phyloP scores from a whole-genome alignment of 208 protist genomes.

The Angomonas desouzai region DNA sequence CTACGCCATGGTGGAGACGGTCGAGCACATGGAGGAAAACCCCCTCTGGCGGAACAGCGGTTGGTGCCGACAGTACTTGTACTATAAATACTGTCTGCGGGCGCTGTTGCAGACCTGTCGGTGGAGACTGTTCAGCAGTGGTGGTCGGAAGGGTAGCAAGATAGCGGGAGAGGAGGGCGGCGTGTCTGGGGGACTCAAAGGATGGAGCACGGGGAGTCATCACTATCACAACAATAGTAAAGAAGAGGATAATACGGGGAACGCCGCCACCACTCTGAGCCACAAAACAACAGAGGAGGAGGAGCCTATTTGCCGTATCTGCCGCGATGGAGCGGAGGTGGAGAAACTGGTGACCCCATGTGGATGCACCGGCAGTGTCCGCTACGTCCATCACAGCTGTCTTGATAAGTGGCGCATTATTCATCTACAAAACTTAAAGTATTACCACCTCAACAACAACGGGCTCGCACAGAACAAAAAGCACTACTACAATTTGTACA shows the following conservation, averaged over 20 bases:
- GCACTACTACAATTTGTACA: slow-evolving; percentile 20
- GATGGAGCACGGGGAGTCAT: not conserved
- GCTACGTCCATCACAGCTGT: slow-evolving; percentile 70
- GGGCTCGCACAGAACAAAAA: not conserved
- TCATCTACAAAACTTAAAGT: slow-evolving; percentile 51
- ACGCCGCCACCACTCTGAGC: slow-evolving; percentile 8
- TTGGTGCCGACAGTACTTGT: slow-evolving; percentile 11
- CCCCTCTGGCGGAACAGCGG: not conserved
- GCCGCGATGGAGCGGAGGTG: slow-evolving; percentile 42
- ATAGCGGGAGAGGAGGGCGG: not conserved
- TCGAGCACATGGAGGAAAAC: slow-evolving; percentile 9
- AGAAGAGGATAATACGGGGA: not conserved
- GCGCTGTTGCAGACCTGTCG: not conserved
- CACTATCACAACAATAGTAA: not conserved
- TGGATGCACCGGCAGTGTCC: slow-evolving; percentile 64
- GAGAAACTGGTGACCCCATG: slow-evolving; percentile 72
- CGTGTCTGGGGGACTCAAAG: not conserved
- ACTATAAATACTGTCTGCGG: slow-evolving; percentile 10
- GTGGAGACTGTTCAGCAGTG: not conserved
- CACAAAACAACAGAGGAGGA: slow-evolving; percentile 39
- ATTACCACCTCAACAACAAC: slow-evolving; percentile 43
- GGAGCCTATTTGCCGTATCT: slow-evolving; percentile 76
- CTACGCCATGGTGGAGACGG: slow-evolving; percentile 24
- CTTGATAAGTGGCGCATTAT: slow-evolving; percentile 66
- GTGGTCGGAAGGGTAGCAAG: not conserved